These are phyloP conservation scores for Metarhizium anisopliae DNA, from an alignment of 2,329 filamentous ascomycete genomes.

Conservation along the genomic window DNA sequence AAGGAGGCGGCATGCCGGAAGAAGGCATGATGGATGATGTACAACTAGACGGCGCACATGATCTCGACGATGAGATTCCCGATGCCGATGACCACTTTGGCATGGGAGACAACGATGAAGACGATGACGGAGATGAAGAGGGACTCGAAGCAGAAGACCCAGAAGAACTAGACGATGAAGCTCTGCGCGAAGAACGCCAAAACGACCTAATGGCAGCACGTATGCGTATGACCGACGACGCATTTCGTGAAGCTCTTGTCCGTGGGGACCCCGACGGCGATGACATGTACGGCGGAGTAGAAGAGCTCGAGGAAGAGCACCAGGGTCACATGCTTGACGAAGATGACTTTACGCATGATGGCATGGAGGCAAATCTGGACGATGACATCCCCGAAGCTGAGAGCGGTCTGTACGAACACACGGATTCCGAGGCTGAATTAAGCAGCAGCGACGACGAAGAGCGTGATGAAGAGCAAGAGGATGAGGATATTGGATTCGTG, in stretches of 20 bases:
- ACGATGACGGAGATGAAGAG: constrained; percentile 30
- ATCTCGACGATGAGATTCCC: constrained; percentile 67
- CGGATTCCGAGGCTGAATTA: constrained; percentile 61
- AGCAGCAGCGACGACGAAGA: constrained; percentile 35
- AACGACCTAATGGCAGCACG: constrained; percentile 39
- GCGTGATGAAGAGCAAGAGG: constrained; percentile 11
- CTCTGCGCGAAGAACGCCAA: constrained; percentile 33
- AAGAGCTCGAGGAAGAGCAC: constrained; percentile 46
- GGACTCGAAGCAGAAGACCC: constrained; percentile 30
- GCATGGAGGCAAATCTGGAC: constrained; percentile 62
- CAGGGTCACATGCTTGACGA: constrained; percentile 54
- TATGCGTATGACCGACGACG: constrained; percentile 50
- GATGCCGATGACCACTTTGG: constrained; percentile 45
- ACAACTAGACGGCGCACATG: constrained; percentile 46
- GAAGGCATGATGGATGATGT: constrained; percentile 43
- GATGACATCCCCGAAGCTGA: constrained; percentile 61
- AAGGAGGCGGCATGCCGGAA: constrained; percentile 30
- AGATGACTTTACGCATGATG: constrained; percentile 42
- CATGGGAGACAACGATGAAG: constrained; percentile 32
- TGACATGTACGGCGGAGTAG: constrained; percentile 43
- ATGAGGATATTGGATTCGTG: constrained; percentile 28
- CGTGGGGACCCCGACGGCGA: constrained; percentile 39
- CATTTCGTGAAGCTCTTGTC: constrained; percentile 49
- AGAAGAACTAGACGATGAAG: constrained; percentile 30
- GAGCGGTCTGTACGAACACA: constrained; percentile 63